Evolutionary conservation across 2,329 filamentous ascomycete species (phyloP).

Genomic region (Colletotrichum siamense): DNA sequence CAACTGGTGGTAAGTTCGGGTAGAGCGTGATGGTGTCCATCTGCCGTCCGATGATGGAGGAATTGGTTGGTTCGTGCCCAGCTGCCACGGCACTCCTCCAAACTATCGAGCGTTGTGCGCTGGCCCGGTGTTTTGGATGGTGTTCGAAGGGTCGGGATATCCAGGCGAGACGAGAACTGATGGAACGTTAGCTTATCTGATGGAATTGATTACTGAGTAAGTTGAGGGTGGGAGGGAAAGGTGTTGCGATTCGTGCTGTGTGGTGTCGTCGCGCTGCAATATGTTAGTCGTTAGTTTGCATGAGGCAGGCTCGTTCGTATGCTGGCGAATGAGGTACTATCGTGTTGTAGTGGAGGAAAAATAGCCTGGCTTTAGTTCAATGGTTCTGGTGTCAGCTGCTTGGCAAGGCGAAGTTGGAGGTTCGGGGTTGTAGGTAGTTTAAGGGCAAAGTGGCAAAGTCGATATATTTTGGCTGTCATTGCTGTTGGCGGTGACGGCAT

Average conservation of each 20-base stretch:
- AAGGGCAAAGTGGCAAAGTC: neutral
- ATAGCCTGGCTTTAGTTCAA: neutral
- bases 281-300: neutral
- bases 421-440: neutral
- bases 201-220: neutral
- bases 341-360: neutral
- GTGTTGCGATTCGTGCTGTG: neutral
- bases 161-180: neutral
- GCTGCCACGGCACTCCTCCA: neutral
- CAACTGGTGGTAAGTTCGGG: neutral
- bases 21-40: neutral
- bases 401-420: neutral
- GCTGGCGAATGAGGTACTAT: neutral
- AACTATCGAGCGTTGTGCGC: neutral
- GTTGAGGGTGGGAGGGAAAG: neutral
- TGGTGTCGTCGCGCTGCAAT: neutral
- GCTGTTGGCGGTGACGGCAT: neutral
- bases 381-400: neutral
- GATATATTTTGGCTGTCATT: neutral
- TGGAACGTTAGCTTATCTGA: neutral
- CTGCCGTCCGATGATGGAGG: neutral
- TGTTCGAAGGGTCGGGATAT: neutral
- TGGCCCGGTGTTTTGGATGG: neutral
- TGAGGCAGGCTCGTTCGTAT: neutral
- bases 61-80: neutral